A percentile compares a stretch with the other conserved stretches of the same genome.
These are phyloP conservation scores for Pythium guiyangense DNA, from an alignment of 352 stramenopile genomes.

Conservation along the genomic window DNA sequence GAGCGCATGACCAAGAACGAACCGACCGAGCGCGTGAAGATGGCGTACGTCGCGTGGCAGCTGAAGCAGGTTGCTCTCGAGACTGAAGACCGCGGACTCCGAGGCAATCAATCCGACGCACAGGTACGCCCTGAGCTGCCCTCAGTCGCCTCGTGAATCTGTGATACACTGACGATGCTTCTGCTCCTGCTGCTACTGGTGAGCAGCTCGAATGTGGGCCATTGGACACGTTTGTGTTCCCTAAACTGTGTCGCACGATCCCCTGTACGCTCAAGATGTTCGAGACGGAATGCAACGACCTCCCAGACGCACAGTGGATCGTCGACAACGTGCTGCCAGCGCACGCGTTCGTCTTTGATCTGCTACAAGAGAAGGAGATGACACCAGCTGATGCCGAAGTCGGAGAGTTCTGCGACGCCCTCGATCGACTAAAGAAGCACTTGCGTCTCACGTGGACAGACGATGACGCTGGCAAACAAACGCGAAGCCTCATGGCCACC, in stretches of 20 bases:
- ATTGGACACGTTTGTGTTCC: too few species aligned
- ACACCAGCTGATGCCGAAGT: background rate
- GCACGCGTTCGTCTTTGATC: too few species aligned
- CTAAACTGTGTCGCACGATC: too few species aligned
- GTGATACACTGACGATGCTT: too few species aligned
- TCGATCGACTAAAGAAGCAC: background rate
- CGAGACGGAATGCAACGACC: background rate
- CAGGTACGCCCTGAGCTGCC: too few species aligned
- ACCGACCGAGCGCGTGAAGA: background rate
- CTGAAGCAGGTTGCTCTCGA: too few species aligned
- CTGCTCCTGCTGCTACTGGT: too few species aligned
- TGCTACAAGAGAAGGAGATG: background rate
- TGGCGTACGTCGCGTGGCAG: too few species aligned
- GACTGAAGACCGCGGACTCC: too few species aligned
- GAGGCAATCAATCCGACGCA: too few species aligned
- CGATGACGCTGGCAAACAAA: background rate
- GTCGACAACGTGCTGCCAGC: background rate
- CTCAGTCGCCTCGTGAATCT: too few species aligned
- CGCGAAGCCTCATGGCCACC: background rate
- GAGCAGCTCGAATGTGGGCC: too few species aligned
- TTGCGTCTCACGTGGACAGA: background rate
- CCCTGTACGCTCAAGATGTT: background rate
- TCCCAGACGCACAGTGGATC: slow-evolving; percentile 2
- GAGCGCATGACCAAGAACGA: background rate
- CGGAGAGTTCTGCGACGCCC: background rate